phyloP scores from a whole-genome alignment of 305 asterid species.

The Caryopteris hybrid region DNA sequence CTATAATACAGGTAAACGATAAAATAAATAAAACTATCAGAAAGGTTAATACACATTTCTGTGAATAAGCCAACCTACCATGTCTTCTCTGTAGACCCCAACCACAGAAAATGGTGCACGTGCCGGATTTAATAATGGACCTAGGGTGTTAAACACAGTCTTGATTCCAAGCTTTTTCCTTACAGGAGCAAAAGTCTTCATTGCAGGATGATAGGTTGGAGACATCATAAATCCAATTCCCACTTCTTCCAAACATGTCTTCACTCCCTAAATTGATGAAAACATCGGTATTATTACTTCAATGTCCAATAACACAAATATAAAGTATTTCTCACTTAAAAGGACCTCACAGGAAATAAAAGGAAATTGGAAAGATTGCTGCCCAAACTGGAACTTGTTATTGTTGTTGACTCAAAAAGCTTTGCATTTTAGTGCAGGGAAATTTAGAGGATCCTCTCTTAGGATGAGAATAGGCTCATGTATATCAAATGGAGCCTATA shows the following conservation, averaged over 20 bases:
- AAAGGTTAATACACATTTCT: background rate
- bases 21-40: background rate
- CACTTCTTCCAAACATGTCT: conserved; percentile 43
- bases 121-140: conserved; percentile 57
- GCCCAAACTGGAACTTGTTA: background rate
- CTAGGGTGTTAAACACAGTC: conserved; percentile 52
- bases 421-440: no score
- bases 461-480: no score
- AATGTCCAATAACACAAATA: background rate
- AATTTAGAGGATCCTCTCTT: no score
- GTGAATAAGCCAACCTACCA: conserved; percentile 22
- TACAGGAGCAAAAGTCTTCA: conserved; percentile 54
- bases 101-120: conserved; percentile 49
- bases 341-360: background rate
- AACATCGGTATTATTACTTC: background rate
- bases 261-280: conserved; percentile 35
- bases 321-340: no score
- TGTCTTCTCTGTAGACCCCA: conserved; percentile 49
- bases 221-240: conserved; percentile 70
- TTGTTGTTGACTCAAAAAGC: no score
- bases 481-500: no score
- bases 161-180: conserved; percentile 53
- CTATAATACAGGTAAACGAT: background rate
- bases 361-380: background rate
- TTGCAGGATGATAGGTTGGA: conserved; percentile 56